Base-by-base conservation (phyloP, 2,329 filamentous ascomycete species). In the Amesomyces nigricolor region DNA sequence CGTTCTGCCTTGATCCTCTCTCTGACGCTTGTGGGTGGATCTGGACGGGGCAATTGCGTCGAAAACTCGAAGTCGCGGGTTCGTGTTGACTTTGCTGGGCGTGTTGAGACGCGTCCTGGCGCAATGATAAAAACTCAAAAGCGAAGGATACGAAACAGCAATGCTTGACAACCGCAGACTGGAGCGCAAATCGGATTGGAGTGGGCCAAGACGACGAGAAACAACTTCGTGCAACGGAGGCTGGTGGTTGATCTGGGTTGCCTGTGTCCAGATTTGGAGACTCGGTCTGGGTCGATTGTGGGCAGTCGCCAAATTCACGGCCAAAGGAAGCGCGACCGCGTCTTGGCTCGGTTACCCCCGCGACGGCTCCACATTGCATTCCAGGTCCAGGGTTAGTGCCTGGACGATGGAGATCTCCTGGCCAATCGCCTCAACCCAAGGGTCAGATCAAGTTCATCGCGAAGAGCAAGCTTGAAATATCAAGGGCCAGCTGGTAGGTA, bases 311-410 rank as follows among this genome's bases (percentile, higher is more conserved):
- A 46, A 51, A 51, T 58, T 58, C 32, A 47, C 19, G 44, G 40
- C 40, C 48, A 43, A 22, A 52, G 53, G 47, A 58, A 64, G 56
- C 62, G 62, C 60, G 60, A 61, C 60, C 61, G 62, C 62, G 61
- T 63, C 50, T 43, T 51, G 37, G 52, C 54, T 53, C 53, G 54
- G 61, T 61, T 64, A 49, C 59, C 61, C 62, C 62, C 62, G 62
- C 62, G 61, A 64, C 62, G 51, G 55, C 22, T 35, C 54, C 48
- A 58, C 60, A 16, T 19, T 5, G 14, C 26, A n/a, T 22, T 10
- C n/a, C 10, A 35, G 14, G 45, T 22, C 14, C n/a, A 39, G 30
- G 38, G 54, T 38, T 32, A 39, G 39, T 53, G 51, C 8, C 32
- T 13, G 11, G 32, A 35, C 32, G 32, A 9, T 22, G 3, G 22